Evolutionary conservation across 306 rosid genomes (phyloP).

Genomic region (Lathyrus tuberosus): DNA sequence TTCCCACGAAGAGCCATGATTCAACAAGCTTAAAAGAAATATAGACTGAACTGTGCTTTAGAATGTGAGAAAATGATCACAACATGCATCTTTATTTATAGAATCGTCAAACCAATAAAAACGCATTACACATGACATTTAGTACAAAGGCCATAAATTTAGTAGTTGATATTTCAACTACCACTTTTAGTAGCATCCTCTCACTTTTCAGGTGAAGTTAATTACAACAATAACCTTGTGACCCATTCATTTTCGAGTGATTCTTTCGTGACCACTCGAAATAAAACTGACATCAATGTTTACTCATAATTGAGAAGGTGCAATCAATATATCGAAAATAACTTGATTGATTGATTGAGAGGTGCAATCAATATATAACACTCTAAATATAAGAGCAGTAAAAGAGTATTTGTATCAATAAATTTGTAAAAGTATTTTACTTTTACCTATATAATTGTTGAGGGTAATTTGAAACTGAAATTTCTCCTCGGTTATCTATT

Average conservation of each 20-base stretch:
- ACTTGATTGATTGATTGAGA: no score
- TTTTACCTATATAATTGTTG: no score
- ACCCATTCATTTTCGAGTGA: background rate
- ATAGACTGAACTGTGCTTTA: conserved; percentile 24
- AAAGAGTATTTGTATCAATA: no score
- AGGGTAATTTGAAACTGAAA: no score
- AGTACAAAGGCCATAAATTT: conserved; percentile 46
- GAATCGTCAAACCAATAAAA: no score
- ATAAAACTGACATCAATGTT: no score
- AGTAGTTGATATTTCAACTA: conserved; percentile 33
- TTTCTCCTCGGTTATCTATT: no score
- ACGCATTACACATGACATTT: background rate
- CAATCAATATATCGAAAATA: no score
- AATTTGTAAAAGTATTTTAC: no score
- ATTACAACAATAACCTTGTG: background rate
- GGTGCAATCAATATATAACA: no score
- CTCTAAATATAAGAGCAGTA: no score
- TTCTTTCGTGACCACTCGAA: background rate
- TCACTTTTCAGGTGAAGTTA: background rate
- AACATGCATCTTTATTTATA: background rate
- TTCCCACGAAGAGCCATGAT: conserved; percentile 46
- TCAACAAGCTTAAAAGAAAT: background rate
- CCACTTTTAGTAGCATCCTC: conserved; percentile 30
- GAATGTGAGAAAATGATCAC: background rate
- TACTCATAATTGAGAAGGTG: no score